Base-by-base conservation (phyloP, 139 green algal genomes). In the Auxenochlorella pyrenoidosa region DNA sequence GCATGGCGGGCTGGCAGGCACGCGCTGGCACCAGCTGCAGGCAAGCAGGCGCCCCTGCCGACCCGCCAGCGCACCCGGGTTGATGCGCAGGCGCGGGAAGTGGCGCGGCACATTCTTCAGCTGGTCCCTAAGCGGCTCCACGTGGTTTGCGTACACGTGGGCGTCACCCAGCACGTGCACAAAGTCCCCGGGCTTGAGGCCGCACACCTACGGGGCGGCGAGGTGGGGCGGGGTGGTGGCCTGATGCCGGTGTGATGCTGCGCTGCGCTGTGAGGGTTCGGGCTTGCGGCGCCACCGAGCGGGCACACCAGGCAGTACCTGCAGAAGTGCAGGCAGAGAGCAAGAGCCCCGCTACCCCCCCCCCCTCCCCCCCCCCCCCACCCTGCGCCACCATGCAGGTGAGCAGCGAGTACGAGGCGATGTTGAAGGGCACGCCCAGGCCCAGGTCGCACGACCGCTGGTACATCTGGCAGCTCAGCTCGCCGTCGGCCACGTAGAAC, bases 381-480 rank as follows among this genome's bases (percentile, higher is more conserved):
- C 47, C 96, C 91, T 99, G 96, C 18, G 98, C 97, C 21, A 99
- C 89, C 85, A 99, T 95, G 90, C 91, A 89, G 0, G 98, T 99
- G 47, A 99, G 94, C 83, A 99, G 93, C 1, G 97, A 92, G 91
- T 99, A 99, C 36, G 89, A 96, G 32, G 98, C 98, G 87, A 99
- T 99, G 96, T 99, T 99, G 96, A 99, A 99, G 51, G 98, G 98
- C 87, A 99, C 98, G 12, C 98, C 98, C 54, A 99, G 93, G n/a
- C 98, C 98, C 60, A 99, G 94, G 91, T 99, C 98, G 83, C 95
- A 98, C 19, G 94, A 98, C 32, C 98, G 95, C 95, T 99, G 98
- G 91, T 99, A 99, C 96, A 99, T 98, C 89, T 98, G 94, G 90
- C 98, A 99, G 26, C 91, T 97, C 71, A 99, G 93, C 94, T 99